Percentiles rank a stretch among this genome's conserved stretches.
These are phyloP conservation scores for Leucosporidium creatinivorum DNA, from an alignment of 768 basidiomycete genomes.

Conservation along the genomic window DNA sequence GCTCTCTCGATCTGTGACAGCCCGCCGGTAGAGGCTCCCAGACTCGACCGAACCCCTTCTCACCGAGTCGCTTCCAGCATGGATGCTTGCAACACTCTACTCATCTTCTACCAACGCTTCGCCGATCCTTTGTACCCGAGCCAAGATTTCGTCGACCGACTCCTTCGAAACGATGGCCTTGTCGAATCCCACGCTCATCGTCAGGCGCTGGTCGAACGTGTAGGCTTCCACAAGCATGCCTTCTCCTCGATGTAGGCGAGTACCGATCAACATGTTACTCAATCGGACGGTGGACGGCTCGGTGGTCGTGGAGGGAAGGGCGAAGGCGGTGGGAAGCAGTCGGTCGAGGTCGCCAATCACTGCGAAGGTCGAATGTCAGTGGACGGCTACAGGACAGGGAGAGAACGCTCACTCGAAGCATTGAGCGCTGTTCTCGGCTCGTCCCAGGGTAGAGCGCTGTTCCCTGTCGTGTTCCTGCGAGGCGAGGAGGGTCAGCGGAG, in stretches of 20 bases:
- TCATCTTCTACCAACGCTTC: no score
- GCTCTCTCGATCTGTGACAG: no score
- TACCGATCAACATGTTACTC: conserved; percentile 12
- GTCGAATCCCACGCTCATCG: conserved; percentile 17
- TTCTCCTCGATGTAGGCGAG: conserved; percentile 25
- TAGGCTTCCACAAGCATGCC: conserved; percentile 23
- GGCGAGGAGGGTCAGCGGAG: not conserved
- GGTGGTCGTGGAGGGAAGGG: not conserved
- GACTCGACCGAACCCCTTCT: no score
- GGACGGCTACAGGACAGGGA: not conserved
- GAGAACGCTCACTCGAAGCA: conserved; percentile 12
- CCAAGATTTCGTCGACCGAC: not conserved
- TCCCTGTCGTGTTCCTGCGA: not conserved
- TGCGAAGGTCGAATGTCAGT: not conserved
- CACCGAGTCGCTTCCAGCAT: no score
- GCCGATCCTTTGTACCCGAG: not conserved
- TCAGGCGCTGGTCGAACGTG: conserved; percentile 19
- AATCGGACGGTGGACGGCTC: not conserved
- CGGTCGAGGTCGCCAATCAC: conserved; percentile 32
- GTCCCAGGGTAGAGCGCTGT: not conserved
- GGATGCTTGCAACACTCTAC: no score
- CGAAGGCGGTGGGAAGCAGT: conserved; percentile 16
- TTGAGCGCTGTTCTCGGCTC: conserved; percentile 15
- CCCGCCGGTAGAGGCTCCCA: no score
- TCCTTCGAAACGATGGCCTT: not conserved